Evolutionary conservation across 2,329 filamentous ascomycete species (phyloP).

Genomic region (Cryphonectria nitschkei): DNA sequence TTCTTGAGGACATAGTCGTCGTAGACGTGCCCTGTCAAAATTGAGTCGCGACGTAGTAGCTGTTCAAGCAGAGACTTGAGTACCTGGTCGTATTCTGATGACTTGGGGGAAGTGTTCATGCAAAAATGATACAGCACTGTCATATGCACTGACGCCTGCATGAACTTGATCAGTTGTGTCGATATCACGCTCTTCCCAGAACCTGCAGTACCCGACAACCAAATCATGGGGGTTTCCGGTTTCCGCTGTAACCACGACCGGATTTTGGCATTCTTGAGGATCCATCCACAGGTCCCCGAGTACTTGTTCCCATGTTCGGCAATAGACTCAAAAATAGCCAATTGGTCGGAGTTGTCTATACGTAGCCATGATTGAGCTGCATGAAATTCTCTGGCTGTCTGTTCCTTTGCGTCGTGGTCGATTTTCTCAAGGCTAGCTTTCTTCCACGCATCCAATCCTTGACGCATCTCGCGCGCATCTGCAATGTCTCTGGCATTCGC

Average conservation of each 20-base stretch:
- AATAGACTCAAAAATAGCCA: slow-evolving; percentile 36
- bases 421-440: slow-evolving; percentile 33
- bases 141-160: slow-evolving; percentile 20
- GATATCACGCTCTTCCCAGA: slow-evolving; percentile 43
- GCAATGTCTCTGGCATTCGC: slow-evolving; percentile 39
- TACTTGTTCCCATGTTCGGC: slow-evolving; percentile 33
- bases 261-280: slow-evolving; percentile 37
- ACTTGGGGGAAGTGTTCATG: slow-evolving; percentile 37
- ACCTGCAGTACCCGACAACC: slow-evolving; percentile 41
- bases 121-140: slow-evolving; percentile 41
- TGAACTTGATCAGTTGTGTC: slow-evolving; percentile 37
- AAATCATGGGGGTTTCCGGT: slow-evolving; percentile 33
- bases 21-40: slow-evolving; percentile 36
- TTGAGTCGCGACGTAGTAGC: slow-evolving; percentile 33
- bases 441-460: slow-evolving; percentile 34
- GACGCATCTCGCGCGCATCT: slow-evolving; percentile 34
- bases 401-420: slow-evolving; percentile 32
- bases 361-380: slow-evolving; percentile 38
- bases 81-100: slow-evolving; percentile 40
- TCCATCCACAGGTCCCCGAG: slow-evolving; percentile 41
- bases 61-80: slow-evolving; percentile 40
- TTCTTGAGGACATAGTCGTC: slow-evolving; percentile 33
- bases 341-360: slow-evolving; percentile 39
- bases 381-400: slow-evolving; percentile 33
- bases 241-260: slow-evolving; percentile 34